Evolutionary conservation across 805 yeast genomes (phyloP).

Genomic region (Maudiozyma saulgeensis): DNA sequence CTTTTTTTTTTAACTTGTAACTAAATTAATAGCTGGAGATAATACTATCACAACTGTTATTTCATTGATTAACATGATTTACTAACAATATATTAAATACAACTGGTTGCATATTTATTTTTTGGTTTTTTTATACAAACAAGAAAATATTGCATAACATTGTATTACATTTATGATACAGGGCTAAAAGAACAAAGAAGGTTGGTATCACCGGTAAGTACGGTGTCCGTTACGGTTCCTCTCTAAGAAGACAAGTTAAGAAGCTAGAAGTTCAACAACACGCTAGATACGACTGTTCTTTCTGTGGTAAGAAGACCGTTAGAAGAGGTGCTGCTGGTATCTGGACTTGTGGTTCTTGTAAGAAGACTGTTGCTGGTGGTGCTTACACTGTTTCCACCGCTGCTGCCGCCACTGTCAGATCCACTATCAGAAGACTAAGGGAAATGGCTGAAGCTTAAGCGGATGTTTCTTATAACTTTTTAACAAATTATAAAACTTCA

Average conservation of each 20-base stretch:
- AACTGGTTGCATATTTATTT: background rate
- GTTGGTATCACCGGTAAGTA: slow-evolving; percentile 99
- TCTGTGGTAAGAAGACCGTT: slow-evolving; percentile 99
- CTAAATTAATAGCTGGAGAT: too few species aligned
- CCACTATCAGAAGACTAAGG: slow-evolving; percentile 99
- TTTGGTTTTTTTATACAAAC: background rate
- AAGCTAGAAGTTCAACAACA: slow-evolving; percentile 98
- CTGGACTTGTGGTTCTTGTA: slow-evolving; percentile 95
- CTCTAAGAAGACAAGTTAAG: slow-evolving; percentile 99
- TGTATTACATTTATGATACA: slow-evolving; percentile 22
- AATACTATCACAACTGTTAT: background rate
- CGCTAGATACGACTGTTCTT: slow-evolving; percentile 96
- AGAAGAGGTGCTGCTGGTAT: slow-evolving; percentile 97
- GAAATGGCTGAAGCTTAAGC: slow-evolving; percentile 97
- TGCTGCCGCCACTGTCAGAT: slow-evolving; percentile 99
- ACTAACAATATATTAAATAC: background rate
- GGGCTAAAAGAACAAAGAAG: slow-evolving; percentile 99
- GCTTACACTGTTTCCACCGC: slow-evolving; percentile 99
- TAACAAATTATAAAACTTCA: background rate
- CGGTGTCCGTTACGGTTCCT: slow-evolving; percentile 99
- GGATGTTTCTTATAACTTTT: background rate
- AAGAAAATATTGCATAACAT: background rate
- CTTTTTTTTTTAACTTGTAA: too few species aligned
- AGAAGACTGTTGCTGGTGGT: slow-evolving; percentile 99
- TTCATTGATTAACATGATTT: background rate